Percentiles rank a stretch among this genome's conserved stretches.
Evolutionary conservation across 208 protist genomes (phyloP).

Genomic region (Trypanosoma vivax): DNA sequence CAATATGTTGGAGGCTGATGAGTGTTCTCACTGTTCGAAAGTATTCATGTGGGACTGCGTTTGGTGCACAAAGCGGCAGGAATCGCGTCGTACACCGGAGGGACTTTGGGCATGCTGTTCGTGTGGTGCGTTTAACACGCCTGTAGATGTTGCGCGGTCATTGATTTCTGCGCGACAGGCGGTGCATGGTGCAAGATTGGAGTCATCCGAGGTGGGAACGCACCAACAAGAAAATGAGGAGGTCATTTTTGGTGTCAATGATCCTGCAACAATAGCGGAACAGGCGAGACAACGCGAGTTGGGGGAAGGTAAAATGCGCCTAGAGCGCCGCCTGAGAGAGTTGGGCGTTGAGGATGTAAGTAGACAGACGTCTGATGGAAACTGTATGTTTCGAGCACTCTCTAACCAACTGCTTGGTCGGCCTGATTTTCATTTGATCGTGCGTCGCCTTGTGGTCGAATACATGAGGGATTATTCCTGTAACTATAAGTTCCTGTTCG

Average conservation of each 20-base stretch:
- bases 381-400: constrained; percentile 75
- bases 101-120: constrained; percentile 59
- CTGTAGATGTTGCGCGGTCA: constrained; percentile 39
- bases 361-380: constrained; percentile 61
- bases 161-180: background rate
- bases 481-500: constrained; percentile 68
- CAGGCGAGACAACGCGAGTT: constrained; percentile 48
- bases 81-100: constrained; percentile 23
- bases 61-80: constrained; percentile 57
- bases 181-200: background rate
- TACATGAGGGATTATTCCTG: constrained; percentile 58
- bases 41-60: constrained; percentile 57
- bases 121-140: constrained; percentile 62
- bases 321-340: constrained; percentile 32
- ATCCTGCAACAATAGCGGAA: constrained; percentile 56
- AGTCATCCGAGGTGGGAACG: constrained; percentile 43
- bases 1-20: constrained; percentile 61
- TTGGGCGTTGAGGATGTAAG: constrained; percentile 32
- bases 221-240: constrained; percentile 22
- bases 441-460: constrained; percentile 50
- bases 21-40: constrained; percentile 31
- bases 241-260: constrained; percentile 71
- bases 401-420: constrained; percentile 73
- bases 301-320: constrained; percentile 28
- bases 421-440: constrained; percentile 37